phyloP scores from a whole-genome alignment of 148 eudicot genomes.

The Simmondsia chinensis region DNA sequence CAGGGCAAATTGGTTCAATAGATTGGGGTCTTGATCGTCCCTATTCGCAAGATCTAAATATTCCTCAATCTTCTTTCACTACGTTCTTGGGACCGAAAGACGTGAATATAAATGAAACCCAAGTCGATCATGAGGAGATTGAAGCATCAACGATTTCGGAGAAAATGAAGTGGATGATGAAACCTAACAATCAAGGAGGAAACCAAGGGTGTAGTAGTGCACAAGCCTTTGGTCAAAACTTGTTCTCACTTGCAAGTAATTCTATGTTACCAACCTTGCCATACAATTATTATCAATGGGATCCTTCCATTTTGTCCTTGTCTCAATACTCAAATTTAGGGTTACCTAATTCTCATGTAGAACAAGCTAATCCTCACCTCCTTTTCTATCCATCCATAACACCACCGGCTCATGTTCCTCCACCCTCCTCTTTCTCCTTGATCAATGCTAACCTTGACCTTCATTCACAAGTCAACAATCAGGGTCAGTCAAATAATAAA shows the following conservation, averaged over 20 bases:
- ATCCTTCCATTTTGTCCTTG: constrained; percentile 48
- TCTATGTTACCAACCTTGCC: constrained; percentile 26
- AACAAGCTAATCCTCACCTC: too few relatives aligned
- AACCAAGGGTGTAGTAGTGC: constrained; percentile 7
- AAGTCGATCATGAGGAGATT: constrained; percentile 16
- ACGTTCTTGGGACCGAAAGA: constrained; percentile 26
- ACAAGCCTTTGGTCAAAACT: constrained; percentile 40
- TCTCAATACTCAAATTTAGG: constrained; percentile 38
- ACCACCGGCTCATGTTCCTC: too few relatives aligned
- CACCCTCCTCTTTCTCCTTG: too few relatives aligned
- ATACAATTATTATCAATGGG: constrained; percentile 35
- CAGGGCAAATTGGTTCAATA: constrained; percentile 24
- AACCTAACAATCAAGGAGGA: constrained; percentile 13
- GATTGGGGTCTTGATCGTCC: constrained; percentile 15
- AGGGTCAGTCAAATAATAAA: too few relatives aligned
- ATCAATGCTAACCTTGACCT: too few relatives aligned
- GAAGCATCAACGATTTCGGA: too few relatives aligned
- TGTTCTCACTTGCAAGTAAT: constrained; percentile 37
- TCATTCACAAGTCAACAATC: too few relatives aligned
- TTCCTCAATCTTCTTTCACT: constrained; percentile 23
- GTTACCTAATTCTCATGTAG: constrained; percentile 22
- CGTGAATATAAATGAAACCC: constrained; percentile 8
- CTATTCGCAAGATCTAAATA: constrained; percentile 22
- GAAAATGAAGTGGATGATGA: constrained; percentile 24
- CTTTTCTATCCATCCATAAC: too few relatives aligned